These are phyloP conservation scores for Talaromyces amestolkiae DNA, from an alignment of 2,329 filamentous ascomycete genomes.

Conservation along the genomic window DNA sequence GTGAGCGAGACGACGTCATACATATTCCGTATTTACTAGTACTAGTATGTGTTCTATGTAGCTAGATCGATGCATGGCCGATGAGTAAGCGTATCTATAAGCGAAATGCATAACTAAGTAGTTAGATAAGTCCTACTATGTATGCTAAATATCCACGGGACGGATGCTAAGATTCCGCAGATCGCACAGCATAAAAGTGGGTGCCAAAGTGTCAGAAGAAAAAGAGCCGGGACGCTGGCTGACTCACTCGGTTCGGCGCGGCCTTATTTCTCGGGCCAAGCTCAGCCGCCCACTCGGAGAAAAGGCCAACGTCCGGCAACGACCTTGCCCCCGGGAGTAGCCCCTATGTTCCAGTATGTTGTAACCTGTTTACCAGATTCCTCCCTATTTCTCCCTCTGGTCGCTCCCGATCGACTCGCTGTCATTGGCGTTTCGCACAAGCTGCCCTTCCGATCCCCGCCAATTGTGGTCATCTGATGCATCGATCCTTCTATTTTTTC, in stretches of 20 bases:
- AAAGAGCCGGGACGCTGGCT: constrained; percentile 7
- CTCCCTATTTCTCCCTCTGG: constrained; percentile 10
- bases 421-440: not conserved
- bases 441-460: constrained; percentile 6
- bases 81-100: not conserved
- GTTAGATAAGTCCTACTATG: too few relatives aligned
- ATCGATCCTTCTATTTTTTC: not conserved
- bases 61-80: not conserved
- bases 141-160: not conserved
- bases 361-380: not conserved
- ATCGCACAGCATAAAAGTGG: not conserved
- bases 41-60: not conserved
- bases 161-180: not conserved
- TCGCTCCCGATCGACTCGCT: constrained; percentile 1
- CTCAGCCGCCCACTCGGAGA: constrained; percentile 2
- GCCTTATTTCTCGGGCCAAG: not conserved
- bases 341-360: not conserved
- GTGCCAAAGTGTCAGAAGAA: constrained; percentile 7
- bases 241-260: constrained; percentile 5
- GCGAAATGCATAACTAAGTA: too few relatives aligned
- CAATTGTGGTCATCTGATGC: constrained; percentile 12
- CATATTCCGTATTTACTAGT: too few relatives aligned
- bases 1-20: not conserved
- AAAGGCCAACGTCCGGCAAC: not conserved
- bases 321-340: not conserved